Percentiles rank a stretch among this genome's conserved stretches.
Evolutionary conservation across 1,284 basidiomycete species (phyloP).

Genomic region (Ustilago bromivora): DNA sequence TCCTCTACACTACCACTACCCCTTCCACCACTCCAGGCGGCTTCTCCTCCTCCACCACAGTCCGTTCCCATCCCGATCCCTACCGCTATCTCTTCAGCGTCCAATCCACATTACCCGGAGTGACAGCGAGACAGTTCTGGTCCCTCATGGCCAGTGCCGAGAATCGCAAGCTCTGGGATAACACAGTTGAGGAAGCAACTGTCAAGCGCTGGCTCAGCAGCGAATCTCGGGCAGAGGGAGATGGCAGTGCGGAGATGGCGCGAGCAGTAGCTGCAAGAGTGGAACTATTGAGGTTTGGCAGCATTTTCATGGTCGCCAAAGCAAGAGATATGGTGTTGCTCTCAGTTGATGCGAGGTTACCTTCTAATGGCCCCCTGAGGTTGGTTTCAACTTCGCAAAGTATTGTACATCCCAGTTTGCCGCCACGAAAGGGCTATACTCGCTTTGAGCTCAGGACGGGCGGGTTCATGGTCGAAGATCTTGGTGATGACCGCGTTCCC

Average conservation of each 20-base stretch:
- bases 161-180: slow-evolving; percentile 61
- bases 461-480: slow-evolving; percentile 64
- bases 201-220: slow-evolving; percentile 50
- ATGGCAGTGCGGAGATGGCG: slow-evolving; percentile 14
- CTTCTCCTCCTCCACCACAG: slow-evolving; percentile 52
- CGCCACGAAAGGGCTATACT: slow-evolving; percentile 56
- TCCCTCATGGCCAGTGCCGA: slow-evolving; percentile 60
- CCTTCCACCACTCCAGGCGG: slow-evolving; percentile 24
- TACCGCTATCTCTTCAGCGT: slow-evolving; percentile 57
- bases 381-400: slow-evolving; percentile 56
- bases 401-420: slow-evolving; percentile 44
- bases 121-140: slow-evolving; percentile 61
- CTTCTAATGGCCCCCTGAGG: slow-evolving; percentile 41
- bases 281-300: slow-evolving; percentile 56
- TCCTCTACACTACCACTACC: slow-evolving; percentile 47
- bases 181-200: slow-evolving; percentile 42
- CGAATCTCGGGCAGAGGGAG: slow-evolving; percentile 7
- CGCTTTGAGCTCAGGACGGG: slow-evolving; percentile 57
- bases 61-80: slow-evolving; percentile 54
- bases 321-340: slow-evolving; percentile 60
- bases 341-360: slow-evolving; percentile 55
- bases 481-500: slow-evolving; percentile 51
- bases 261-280: slow-evolving; percentile 41
- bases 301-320: slow-evolving; percentile 65
- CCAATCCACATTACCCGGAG: slow-evolving; percentile 50